Base-by-base conservation (phyloP, 2,329 filamentous ascomycete species). In the Sarocladium strictum region DNA sequence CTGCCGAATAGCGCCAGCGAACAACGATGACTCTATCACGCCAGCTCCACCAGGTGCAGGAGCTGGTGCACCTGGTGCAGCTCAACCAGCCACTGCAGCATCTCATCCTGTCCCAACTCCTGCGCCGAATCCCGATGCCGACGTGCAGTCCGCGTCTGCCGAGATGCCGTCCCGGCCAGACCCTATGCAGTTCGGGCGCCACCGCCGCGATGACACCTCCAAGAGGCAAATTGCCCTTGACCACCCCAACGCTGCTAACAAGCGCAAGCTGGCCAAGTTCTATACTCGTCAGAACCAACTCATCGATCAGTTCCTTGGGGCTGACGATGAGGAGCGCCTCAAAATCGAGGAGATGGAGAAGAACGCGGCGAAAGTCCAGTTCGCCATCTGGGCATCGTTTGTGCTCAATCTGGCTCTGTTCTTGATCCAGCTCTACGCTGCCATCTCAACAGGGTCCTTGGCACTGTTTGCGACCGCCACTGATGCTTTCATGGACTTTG, bases 391-490 rank as follows among this genome's bases (percentile, higher is more conserved):
- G 51, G 71, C 72, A 11, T 77, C 74, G 40, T 80, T 79, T 58
- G 65, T 64, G 3, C 74, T 76, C 58, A 78, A 80, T 64, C 74
- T 79, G 53, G 80, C 69, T 57, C 69, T 83, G 26, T 82, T 82
- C 60, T 59, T 79, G 62, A 82, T 83, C 56, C 79, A 83, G 68
- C 65, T 81, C 53, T 83, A 83, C 62, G 80, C 79, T 40, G 79
- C 79, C 53, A 68, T 82, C 53, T 77, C 77, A 32, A 83, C 79
- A 1, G 78, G 78, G 11, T 85, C 82, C 15, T 71, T 86, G 57
- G 81, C 81, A 67, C 73, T 86, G 19, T 84, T 86, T 58, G 82
- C 82, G 15, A 85, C 82, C n/a, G 78, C 83, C 24, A 81, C 83
- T 43, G 83, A 86, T 69, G 82, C 82, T 4, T 83, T 84, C 65